Evolutionary conservation across 2,329 filamentous ascomycete genomes (phyloP), one percentile per base, ranked within the genome.

Genomic region (Neopestalotiopsis sp.): DNA sequence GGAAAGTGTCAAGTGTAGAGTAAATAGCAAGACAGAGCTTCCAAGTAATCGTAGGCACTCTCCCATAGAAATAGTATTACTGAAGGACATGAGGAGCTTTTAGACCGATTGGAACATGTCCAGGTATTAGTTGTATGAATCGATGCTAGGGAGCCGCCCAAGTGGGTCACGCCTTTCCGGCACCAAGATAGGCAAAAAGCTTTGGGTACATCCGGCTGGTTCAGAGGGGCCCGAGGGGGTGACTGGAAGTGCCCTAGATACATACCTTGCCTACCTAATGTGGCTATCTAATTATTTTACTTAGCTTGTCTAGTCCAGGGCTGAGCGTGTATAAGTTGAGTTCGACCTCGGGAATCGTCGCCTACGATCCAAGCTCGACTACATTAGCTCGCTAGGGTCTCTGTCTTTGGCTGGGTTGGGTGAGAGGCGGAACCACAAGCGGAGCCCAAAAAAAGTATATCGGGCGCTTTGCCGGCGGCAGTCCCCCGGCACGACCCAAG

Each of bases 401-500:
- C 10, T 38, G 34, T 38, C 34, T 38, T 38, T 38, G 34, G 34
- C 34, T 38, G 34, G 34, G 34, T 38, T 53, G 45, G 13, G 17
- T 49, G 45, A n/a, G n/a, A 13, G 20, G 45, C 20, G 20, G 45
- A n/a, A 53, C 17, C n/a, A 53, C 7, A 53, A 17, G 20, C 20
- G 45, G n/a, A 17, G 17, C 45, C 45, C 45, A 53, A 24, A 20
- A 53, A 53, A 62, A 62, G 34, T 40, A 34, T 38, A 62, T 49
- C 49, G 49, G 42, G 24, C 28, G 14, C 32, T 45, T 57, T 66
- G 63, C 63, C 63, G 63, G 63, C 63, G 63, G 63, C 63, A 66
- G 24, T 10, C 30, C 17, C 12, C 42, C 38, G 62, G 62, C 62
- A 65, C 9, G 38, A 24, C 61, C 38, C 24, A 30, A 24, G 17